A percentile compares a stretch with the other conserved stretches of the same genome.
These are phyloP conservation scores for Cyberlindnera japonica DNA, from an alignment of 805 yeast genomes.

Conservation along the genomic window DNA sequence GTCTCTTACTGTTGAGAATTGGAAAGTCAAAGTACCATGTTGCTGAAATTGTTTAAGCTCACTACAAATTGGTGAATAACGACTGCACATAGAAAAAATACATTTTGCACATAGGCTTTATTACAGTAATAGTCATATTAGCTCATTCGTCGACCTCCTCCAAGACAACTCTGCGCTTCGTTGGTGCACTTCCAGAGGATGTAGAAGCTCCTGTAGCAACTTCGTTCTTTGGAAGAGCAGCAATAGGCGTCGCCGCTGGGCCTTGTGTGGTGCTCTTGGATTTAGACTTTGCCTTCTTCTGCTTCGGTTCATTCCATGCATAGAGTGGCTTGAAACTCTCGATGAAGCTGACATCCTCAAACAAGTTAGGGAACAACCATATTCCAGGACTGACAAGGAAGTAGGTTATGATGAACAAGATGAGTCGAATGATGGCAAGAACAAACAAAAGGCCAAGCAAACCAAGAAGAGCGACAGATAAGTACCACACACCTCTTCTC, in stretches of 20 bases:
- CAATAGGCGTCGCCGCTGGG: conserved; percentile 3
- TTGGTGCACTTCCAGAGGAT: conserved; percentile 1
- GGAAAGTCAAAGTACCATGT: conserved; percentile 72
- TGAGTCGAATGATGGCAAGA: conserved; percentile 73
- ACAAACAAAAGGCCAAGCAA: conserved; percentile 71
- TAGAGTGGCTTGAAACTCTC: conserved; percentile 91
- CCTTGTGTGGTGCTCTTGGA: conserved; percentile 10
- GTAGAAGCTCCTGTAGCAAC: conserved; percentile 4
- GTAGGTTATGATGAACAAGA: conserved; percentile 59
- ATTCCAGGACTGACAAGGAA: conserved; percentile 66
- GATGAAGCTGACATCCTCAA: conserved; percentile 90
- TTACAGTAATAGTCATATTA: background rate
- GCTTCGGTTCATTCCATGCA: conserved; percentile 38
- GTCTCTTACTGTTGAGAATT: conserved; percentile 59
- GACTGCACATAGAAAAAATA: background rate
- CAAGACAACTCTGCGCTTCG: conserved; percentile 27
- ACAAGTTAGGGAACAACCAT: conserved; percentile 95
- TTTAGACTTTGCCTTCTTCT: conserved; percentile 22
- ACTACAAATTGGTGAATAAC: too few species aligned
- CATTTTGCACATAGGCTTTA: background rate
- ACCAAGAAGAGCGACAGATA: conserved; percentile 73
- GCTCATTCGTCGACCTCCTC: conserved; percentile 30
- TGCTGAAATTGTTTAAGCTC: conserved; percentile 33
- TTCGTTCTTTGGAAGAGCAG: conserved; percentile 6
- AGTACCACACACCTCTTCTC: conserved; percentile 88